Conservation (phyloP, 2,329 filamentous ascomycete species). For the Aspergillus nomiae region DNA sequence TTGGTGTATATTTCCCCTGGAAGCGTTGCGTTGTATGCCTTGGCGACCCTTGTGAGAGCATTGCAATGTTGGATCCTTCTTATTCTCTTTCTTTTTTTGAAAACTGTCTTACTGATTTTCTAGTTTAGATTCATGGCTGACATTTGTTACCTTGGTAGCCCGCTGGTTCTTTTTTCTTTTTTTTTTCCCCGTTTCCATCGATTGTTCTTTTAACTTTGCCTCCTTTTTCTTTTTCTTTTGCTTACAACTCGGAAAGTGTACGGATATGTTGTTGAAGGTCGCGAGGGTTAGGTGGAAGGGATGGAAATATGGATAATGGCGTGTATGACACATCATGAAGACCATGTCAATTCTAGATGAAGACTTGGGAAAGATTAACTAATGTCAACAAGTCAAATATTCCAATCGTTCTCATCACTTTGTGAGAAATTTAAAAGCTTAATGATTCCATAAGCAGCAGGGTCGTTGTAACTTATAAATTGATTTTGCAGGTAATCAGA, state of each 20-base stretch:
- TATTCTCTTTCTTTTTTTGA: slow-evolving; percentile 6
- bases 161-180: slow-evolving; percentile 5
- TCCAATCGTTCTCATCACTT: background rate
- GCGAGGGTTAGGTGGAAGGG: background rate
- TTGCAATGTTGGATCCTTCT: slow-evolving; percentile 14
- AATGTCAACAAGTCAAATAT: background rate
- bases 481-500: too few relatives aligned
- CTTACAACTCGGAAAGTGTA: slow-evolving; percentile 10
- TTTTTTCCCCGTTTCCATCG: slow-evolving; percentile 11
- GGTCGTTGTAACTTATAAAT: background rate
- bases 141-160: background rate
- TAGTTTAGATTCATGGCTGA: background rate
- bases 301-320: background rate
- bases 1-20: slow-evolving; percentile 18
- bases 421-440: background rate
- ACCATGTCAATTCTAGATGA: slow-evolving; percentile 7
- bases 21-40: slow-evolving; percentile 23
- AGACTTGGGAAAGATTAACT: background rate
- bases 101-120: background rate
- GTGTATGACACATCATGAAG: slow-evolving; percentile 10
- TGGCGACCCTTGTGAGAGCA: slow-evolving; percentile 25
- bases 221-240: slow-evolving; percentile 13
- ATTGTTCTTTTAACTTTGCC: slow-evolving; percentile 13
- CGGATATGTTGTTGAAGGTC: slow-evolving; percentile 4
- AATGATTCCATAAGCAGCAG: background rate